These are phyloP conservation scores for Botrytis paeoniae DNA, from an alignment of 2,329 filamentous ascomycete species.

Conservation along the genomic window DNA sequence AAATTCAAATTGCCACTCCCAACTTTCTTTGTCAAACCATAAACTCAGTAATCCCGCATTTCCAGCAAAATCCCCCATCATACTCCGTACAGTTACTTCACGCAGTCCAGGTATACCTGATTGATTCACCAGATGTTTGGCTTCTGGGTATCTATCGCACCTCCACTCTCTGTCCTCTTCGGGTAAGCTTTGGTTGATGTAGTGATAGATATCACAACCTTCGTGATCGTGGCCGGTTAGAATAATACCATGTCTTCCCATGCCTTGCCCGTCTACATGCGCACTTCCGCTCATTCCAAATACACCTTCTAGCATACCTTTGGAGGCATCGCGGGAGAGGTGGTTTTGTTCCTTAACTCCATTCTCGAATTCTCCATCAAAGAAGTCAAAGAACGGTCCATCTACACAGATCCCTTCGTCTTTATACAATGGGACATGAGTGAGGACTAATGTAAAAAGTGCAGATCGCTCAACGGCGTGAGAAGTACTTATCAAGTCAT, in stretches of 20 bases:
- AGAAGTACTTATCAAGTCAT: constrained; percentile 62
- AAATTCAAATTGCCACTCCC: constrained; percentile 82
- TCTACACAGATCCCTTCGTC: constrained; percentile 78
- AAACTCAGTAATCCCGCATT: constrained; percentile 84
- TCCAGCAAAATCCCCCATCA: constrained; percentile 97
- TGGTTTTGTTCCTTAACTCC: constrained; percentile 90
- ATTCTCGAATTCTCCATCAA: constrained; percentile 59
- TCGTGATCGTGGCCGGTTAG: constrained; percentile 94
- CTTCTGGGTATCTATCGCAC: constrained; percentile 48
- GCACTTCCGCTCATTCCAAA: constrained; percentile 70
- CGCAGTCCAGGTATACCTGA: constrained; percentile 62
- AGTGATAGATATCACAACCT: constrained; percentile 89
- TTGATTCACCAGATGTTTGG: constrained; percentile 41
- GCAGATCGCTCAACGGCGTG: constrained; percentile 58
- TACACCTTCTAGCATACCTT: constrained; percentile 77
- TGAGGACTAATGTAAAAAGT: constrained; percentile 79
- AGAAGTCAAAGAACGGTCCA: constrained; percentile 77
- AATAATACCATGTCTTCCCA: constrained; percentile 72
- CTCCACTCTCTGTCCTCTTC: constrained; percentile 37
- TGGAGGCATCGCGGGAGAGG: constrained; percentile 68
- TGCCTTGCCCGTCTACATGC: constrained; percentile 56
- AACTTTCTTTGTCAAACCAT: constrained; percentile 75
- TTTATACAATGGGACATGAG: constrained; percentile 90
- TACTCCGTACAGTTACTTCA: constrained; percentile 91
- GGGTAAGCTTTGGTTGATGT: constrained; percentile 58